Base-by-base conservation (phyloP, 2,329 filamentous ascomycete species). In the Uncinocarpus reesii region DNA sequence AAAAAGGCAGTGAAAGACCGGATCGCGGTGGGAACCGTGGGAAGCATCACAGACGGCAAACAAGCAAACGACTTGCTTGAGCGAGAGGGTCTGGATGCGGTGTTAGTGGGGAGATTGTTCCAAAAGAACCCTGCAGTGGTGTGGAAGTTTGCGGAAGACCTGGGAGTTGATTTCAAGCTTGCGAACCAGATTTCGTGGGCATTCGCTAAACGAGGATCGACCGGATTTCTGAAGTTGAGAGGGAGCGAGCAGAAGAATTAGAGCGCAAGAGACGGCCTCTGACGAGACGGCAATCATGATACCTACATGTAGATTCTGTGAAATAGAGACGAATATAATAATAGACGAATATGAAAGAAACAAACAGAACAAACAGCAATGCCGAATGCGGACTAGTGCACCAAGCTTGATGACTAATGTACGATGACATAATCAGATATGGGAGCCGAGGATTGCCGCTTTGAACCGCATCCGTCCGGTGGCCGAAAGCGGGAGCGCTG, bases 121-220 rank as follows among this genome's bases (percentile, higher is more conserved):
- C 73, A 93, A 67, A 79, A 86, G 62, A 86, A 94, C 60, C 84
- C 88, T 0, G 81, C 85, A 50, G 80, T 88, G 61, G 83, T 87
- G 7, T 79, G 86, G 66, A 74, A 77, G 28, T 81, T 78, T 53
- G 88, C 86, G 0, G 76, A 84, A 52, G 77, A 87, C 55, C 69
- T 94, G 26, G 80, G 78, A 7, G 79, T 89, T 2, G 70, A 79
- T 50, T 78, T 89, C 4, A 71, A 81, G 57, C 83, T 82, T 77
- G 78, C 87, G 1, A 79, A 79, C 55, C 86, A 93, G 65, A 79
- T 79, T 42, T 65, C 75, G n/a, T 79, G 76, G 76, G 75, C 73
- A 7, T 78, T 79, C 53, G 70, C 65, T 13, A 71, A 71, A 2
- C 57, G 72, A 28, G 71, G 70, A 13, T 45, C 42, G 11, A 47